These are phyloP conservation scores for Cichorium intybus DNA, from an alignment of 140 eudicot species.

Conservation along the genomic window DNA sequence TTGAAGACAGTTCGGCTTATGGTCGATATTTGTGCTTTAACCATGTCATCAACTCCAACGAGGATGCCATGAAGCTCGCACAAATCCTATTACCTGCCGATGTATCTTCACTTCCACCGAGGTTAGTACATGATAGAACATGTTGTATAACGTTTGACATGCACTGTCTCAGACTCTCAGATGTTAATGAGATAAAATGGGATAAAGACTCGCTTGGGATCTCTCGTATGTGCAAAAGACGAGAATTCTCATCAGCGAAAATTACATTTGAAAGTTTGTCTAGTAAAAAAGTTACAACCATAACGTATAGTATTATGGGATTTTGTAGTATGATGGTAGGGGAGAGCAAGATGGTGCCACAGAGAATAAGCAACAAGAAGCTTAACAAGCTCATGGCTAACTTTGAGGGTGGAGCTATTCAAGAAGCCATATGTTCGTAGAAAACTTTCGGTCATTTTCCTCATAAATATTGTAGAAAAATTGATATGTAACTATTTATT, in stretches of 20 bases:
- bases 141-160: not conserved
- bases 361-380: conserved; percentile 88
- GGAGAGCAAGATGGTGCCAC: conserved; percentile 50
- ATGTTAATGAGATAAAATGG: not conserved
- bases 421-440: not conserved
- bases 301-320: not conserved
- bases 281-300: not conserved
- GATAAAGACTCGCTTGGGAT: not conserved
- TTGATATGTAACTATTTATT: not conserved
- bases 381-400: conserved; percentile 66
- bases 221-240: not conserved
- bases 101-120: conserved; percentile 44
- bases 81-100: conserved; percentile 43
- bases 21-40: conserved; percentile 91
- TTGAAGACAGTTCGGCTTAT: conserved; percentile 72
- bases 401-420: conserved; percentile 39
- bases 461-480: not conserved
- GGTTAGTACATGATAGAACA: conserved; percentile 22
- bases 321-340: conserved; percentile 46
- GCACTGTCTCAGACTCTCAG: not conserved
- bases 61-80: conserved; percentile 69
- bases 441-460: not conserved
- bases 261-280: no score
- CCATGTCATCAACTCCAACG: conserved; percentile 54
- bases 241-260: not conserved